Evolutionary conservation across 805 yeast genomes (phyloP), one percentile per base, ranked within the genome.

Genomic region (Candida peoriensis): DNA sequence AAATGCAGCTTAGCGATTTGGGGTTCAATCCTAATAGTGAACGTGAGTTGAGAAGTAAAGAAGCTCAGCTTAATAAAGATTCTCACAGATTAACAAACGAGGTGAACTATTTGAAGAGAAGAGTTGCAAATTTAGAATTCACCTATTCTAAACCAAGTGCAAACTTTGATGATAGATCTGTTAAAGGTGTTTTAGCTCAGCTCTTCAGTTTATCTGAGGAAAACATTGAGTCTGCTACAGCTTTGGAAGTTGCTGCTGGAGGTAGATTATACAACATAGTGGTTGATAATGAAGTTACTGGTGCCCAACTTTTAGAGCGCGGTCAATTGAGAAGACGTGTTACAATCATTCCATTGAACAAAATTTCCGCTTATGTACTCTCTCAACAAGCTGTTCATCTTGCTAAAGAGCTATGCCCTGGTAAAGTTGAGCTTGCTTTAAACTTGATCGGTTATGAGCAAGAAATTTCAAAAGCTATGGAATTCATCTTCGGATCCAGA

Each of bases 231-330:
- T 76, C 79, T 35, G 81, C 95, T 1, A 68, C 80, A 18, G 98
- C 99, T 1, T 64, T 93, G 23, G 97, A 93, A 58, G 81, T 86
- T 3, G 81, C 95, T 55, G 98, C 97, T 2, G 99, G 98, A 31
- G 94, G 90, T 5, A 69, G 89, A 47, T 60, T 94, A 20, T 94
- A 77, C 57, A 88, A 89, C 50, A 84, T 94, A 23, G 87, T 93
- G 33, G 97, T 94, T 20, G 97, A 88, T 48, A 80, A 76, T 42
- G 94, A 90, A 39, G 75, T 66, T 14, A 81, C 86, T 4, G 97
- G 95, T n/a, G 71, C 95, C 0, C 81, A 79, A 37, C 60, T 93
- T 8, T 67, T 93, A 26, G 93, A 87, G 47, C 68, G 66, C 20
- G 97, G 97, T 6, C 76, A 75, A 39, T 66, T 90, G 33, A 74